These are phyloP conservation scores for Croton laevigatus DNA, from an alignment of 441 rosid species.

Conservation along the genomic window DNA sequence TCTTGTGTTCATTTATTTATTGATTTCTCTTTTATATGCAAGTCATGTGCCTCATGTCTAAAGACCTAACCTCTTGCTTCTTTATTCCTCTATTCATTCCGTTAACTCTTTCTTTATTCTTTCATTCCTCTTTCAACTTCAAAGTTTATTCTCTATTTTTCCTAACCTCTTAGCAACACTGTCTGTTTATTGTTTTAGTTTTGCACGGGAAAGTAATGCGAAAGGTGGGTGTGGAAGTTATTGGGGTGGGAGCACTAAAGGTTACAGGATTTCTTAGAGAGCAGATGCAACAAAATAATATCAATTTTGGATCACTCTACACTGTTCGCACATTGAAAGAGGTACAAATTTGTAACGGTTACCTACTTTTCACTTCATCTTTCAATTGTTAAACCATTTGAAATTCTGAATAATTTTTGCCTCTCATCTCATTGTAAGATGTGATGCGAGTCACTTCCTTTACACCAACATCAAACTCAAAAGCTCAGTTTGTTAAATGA, in stretches of 20 bases:
- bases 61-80: neutral
- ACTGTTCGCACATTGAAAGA: slow-evolving; percentile 85
- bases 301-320: slow-evolving; percentile 65
- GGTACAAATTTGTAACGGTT: slow-evolving; percentile 36
- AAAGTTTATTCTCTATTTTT: slow-evolving; percentile 4
- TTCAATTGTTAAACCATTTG: neutral
- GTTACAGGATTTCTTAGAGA: slow-evolving; percentile 84
- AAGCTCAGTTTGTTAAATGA: neutral
- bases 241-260: slow-evolving; percentile 76
- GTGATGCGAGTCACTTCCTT: neutral
- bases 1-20: neutral
- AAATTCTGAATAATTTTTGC: slow-evolving; percentile 4
- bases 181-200: slow-evolving; percentile 42
- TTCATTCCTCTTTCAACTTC: neutral
- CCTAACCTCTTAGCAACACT: neutral
- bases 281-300: slow-evolving; percentile 69
- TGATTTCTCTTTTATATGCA: neutral
- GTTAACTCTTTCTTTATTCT: neutral
- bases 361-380: neutral
- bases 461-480: neutral
- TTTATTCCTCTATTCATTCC: neutral
- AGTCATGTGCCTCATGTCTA: neutral
- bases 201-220: slow-evolving; percentile 86
- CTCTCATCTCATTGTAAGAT: neutral
- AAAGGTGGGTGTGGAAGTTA: slow-evolving; percentile 81